Base-by-base conservation (phyloP, 108 stramenopile genomes). In the Cyclotella atomus region DNA sequence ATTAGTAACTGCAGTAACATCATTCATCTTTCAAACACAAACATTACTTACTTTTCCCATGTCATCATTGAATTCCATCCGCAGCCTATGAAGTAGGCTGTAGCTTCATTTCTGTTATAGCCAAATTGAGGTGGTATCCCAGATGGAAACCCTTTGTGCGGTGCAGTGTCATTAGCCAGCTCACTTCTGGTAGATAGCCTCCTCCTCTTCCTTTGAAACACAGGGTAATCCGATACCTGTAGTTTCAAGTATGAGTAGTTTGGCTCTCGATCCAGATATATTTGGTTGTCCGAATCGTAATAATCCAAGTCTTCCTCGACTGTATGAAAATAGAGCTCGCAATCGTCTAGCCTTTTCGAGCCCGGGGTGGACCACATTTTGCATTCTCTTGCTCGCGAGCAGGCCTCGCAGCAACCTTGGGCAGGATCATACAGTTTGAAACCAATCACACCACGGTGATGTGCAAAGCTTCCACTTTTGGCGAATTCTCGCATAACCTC, bases 271-370 rank as follows among this genome's bases (percentile, higher is more conserved):
- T 60, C 73, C 17, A 74, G 23, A 32, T 57, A 65, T 16, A 10
- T 15, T 29, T 64, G 64, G 23, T 17, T 23, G 12, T 57, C 55
- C 23, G 30, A 52, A 33, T 74, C 73, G 29, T 54, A 57, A 46
- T 62, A 74, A 55, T 74, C 73, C 9, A 57, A n/a, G 19, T 74
- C 73, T 0, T 74, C 73, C 34, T 65, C 43, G 10, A 65, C 21
- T 2, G 36, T 28, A 36, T 78, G 63, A 70, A 77, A 84, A 44
- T 59, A 84, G 5, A 84, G 59, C 28, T 84, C 84, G 50, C 84
- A 84, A 12, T 80, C 55, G 14, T 80, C 76, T 12, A 47, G 44
- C 16, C 65, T 19, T 20, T 41, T 33, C 10, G 63, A 63, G 9
- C 73, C 73, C 0, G 73, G 73, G 29, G 52, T 56, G 0, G 64